Percentiles rank a stretch among this genome's conserved stretches.
Evolutionary conservation across 345 rosid genomes (phyloP).

Genomic region (Pugionium cornutum): DNA sequence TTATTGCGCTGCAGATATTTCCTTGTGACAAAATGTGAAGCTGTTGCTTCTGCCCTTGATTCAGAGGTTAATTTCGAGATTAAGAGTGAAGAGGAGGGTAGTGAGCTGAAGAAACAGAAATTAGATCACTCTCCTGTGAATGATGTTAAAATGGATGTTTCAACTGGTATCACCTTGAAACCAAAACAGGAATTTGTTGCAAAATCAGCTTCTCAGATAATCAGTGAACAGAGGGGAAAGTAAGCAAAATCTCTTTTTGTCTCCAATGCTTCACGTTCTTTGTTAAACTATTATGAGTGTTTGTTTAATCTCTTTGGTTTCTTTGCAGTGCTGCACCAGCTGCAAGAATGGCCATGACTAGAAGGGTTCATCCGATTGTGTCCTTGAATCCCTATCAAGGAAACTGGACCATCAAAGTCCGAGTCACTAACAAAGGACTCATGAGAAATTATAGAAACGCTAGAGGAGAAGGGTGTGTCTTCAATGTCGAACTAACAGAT

Average conservation of each 20-base stretch:
- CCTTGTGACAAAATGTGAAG: slow-evolving; percentile 74
- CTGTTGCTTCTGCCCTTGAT: slow-evolving; percentile 68
- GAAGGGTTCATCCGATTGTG: slow-evolving; percentile 89
- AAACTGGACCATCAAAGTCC: slow-evolving; percentile 88
- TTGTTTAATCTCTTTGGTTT: slow-evolving; percentile 5
- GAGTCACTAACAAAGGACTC: slow-evolving; percentile 79
- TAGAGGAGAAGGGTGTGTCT: slow-evolving; percentile 94
- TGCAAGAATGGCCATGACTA: slow-evolving; percentile 82
- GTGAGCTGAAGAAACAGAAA: slow-evolving; percentile 47
- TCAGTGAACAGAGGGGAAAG: slow-evolving; percentile 69
- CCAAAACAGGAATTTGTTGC: slow-evolving; percentile 66
- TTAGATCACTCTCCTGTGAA: slow-evolving; percentile 40
- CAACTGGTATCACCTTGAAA: slow-evolving; percentile 54
- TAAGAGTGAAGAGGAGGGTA: slow-evolving; percentile 39
- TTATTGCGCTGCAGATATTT: slow-evolving; percentile 54
- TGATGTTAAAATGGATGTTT: slow-evolving; percentile 35
- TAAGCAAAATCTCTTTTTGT: slow-evolving; percentile 38
- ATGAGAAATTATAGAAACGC: slow-evolving; percentile 89
- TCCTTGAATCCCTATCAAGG: slow-evolving; percentile 97
- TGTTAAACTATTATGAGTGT: not conserved
- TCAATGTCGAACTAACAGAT: slow-evolving; percentile 91
- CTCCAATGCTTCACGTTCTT: not conserved
- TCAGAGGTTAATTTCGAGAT: slow-evolving; percentile 50
- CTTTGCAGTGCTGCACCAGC: slow-evolving; percentile 73
- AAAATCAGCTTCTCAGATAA: slow-evolving; percentile 86